Conservation (phyloP, 1,139 yeast species). For the Pichia sp. region DNA sequence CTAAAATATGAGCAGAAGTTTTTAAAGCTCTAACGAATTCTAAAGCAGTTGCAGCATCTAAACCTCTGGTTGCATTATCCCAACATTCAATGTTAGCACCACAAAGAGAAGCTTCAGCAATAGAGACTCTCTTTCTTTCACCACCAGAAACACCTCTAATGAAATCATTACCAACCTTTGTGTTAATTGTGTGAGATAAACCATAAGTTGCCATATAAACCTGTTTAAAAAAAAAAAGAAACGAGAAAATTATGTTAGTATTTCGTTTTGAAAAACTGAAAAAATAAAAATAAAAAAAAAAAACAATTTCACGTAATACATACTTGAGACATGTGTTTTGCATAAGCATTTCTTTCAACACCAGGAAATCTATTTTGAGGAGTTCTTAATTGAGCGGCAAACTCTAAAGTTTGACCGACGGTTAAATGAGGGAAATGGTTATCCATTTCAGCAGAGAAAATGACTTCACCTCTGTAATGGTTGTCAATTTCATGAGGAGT, state of each 20-base stretch:
- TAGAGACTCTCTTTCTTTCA: slow-evolving; percentile 43
- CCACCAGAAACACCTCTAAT: slow-evolving; percentile 46
- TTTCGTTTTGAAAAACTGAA: background rate
- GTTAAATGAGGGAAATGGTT: slow-evolving; percentile 67
- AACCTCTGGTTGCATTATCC: slow-evolving; percentile 78
- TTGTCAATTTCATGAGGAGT: slow-evolving; percentile 42
- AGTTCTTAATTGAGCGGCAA: slow-evolving; percentile 59
- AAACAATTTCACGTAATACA: slow-evolving; percentile 2
- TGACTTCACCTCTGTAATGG: slow-evolving; percentile 61
- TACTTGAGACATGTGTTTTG: slow-evolving; percentile 51
- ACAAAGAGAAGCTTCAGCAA: slow-evolving; percentile 54
- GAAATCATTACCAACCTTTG: slow-evolving; percentile 41
- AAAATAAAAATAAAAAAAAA: background rate
- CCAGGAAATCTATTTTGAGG: slow-evolving; percentile 62
- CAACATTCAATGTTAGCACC: slow-evolving; percentile 57
- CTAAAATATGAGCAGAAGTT: slow-evolving; percentile 54
- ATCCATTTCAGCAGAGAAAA: slow-evolving; percentile 68
- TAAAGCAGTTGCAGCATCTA: slow-evolving; percentile 71
- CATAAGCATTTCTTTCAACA: slow-evolving; percentile 50
- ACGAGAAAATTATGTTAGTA: slow-evolving; percentile 6
- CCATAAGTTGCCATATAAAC: slow-evolving; percentile 74
- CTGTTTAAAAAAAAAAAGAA: slow-evolving; percentile 3
- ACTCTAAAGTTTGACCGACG: slow-evolving; percentile 62
- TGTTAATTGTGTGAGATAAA: slow-evolving; percentile 45
- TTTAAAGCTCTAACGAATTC: slow-evolving; percentile 71